phyloP scores from a whole-genome alignment of 23 red algal species.

The Agarophyton chilense region DNA sequence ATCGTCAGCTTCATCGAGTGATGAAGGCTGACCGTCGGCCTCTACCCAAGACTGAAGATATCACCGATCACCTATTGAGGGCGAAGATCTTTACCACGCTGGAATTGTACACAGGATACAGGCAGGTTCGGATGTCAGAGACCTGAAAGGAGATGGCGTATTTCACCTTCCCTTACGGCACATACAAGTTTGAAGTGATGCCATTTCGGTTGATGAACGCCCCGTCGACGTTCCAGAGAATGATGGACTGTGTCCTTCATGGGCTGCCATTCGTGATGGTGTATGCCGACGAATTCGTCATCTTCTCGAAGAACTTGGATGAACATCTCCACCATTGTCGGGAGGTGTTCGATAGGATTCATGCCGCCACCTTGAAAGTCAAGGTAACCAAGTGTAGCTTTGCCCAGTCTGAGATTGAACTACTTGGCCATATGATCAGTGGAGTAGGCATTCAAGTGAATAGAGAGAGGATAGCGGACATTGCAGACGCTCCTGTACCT shows the following conservation, averaged over 20 bases:
- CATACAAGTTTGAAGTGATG: conserved; percentile 12
- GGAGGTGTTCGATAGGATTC: not conserved
- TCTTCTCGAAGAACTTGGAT: conserved; percentile 13
- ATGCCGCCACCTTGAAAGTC: not conserved
- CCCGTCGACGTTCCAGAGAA: conserved; percentile 12
- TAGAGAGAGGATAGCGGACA: not conserved
- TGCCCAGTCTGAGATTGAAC: not conserved
- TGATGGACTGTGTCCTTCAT: not conserved
- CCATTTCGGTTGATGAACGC: conserved; percentile 37
- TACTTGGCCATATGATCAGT: not conserved
- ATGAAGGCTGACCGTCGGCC: conserved; percentile 10
- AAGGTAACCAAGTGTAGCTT: conserved; percentile 9
- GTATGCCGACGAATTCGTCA: not conserved
- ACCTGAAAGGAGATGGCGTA: not conserved
- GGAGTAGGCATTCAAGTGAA: not conserved
- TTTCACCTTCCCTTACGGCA: not conserved
- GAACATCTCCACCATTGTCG: not conserved
- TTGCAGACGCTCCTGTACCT: not conserved
- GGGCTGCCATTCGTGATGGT: not conserved
- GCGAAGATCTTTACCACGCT: too few species aligned
- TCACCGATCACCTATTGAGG: not conserved
- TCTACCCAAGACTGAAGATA: not conserved
- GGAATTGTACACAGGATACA: too few species aligned
- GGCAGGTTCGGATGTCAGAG: not conserved
- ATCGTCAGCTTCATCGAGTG: not conserved